Evolutionary conservation across 148 eudicot genomes (phyloP), one percentile per base, ranked within the genome.

Genomic region (Amaranthus cruentus): DNA sequence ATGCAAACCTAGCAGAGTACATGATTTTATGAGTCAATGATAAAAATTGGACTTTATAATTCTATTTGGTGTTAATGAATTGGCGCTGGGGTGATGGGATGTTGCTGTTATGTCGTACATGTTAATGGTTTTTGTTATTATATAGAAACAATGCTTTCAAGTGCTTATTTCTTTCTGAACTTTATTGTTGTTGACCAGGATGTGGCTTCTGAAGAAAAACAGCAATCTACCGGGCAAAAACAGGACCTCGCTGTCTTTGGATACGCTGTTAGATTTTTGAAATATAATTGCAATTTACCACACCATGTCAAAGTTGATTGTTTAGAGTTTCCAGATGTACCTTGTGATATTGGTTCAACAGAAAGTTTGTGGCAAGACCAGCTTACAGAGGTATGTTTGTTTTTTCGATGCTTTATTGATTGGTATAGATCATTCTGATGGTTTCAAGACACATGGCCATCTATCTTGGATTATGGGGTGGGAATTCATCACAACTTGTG

Each of bases 261-360:
- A 75, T 94, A 94, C 72, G 96, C 93, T 48, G 73, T 85, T 67
- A 89, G 91, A 80, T 91, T 87, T 78, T 72, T 89, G 86, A 84
- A 89, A 79, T 78, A 62, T 67, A 89, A 88, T 77, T 56, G 61
- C 77, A 79, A 89, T 28, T 12, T 28, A 15, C 11, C 71, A 59
- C 68, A 73, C 0, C 51, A 73, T 51, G 60, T 76, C 78, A 73
- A 75, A 75, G 84, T 77, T 62, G 92, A 85, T 79, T 80, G 66
- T 66, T 83, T 87, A 61, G 81, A 18, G 53, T 78, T 83, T 66
- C 84, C 88, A 47, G 87, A 88, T 63, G 66, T 79, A 54, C 63
- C 50, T 38, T 81, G 85, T 74, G 87, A 80, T 77, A 61, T 62
- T 38, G 87, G 78, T 71, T 57, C 64, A 50, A 66, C 81, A 18